A percentile compares a stretch with the other conserved stretches of the same genome.
These are phyloP conservation scores for Amphirosellinia nigrospora DNA, from an alignment of 495 filamentous ascomycete genomes.

Conservation along the genomic window DNA sequence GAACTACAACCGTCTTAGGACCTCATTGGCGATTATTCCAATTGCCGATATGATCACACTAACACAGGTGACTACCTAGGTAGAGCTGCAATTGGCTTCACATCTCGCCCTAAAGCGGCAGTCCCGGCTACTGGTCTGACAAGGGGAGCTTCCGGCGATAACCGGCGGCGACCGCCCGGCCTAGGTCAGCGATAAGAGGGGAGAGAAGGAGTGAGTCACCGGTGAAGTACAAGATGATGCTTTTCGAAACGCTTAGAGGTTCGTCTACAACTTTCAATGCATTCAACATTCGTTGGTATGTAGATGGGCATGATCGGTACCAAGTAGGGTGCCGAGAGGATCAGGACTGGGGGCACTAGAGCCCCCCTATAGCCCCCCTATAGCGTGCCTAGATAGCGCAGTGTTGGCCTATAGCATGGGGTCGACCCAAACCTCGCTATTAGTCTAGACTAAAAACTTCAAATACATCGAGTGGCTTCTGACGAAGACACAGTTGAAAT, in stretches of 20 bases:
- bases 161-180: conserved; percentile 20
- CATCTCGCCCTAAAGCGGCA: not conserved
- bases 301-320: not conserved
- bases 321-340: not conserved
- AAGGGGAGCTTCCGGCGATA: conserved; percentile 5
- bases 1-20: too few species aligned
- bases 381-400: conserved; percentile 1
- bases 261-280: not conserved
- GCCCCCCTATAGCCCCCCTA: not conserved
- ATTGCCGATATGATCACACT: too few species aligned
- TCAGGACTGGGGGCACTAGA: not conserved
- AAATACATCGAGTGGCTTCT: not conserved
- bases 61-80: too few species aligned
- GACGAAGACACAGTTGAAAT: not conserved
- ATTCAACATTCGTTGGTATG: not conserved
- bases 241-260: not conserved
- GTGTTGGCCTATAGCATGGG: not conserved
- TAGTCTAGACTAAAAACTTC: not conserved
- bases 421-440: not conserved
- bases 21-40: too few species aligned
- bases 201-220: conserved; percentile 4
- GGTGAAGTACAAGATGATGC: conserved; percentile 1
- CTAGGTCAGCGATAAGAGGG: not conserved
- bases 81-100: not conserved
- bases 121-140: not conserved